A percentile compares a stretch with the other conserved stretches of the same genome.
Evolutionary conservation across 768 basidiomycete genomes (phyloP).

Genomic region (Suillus americanus): DNA sequence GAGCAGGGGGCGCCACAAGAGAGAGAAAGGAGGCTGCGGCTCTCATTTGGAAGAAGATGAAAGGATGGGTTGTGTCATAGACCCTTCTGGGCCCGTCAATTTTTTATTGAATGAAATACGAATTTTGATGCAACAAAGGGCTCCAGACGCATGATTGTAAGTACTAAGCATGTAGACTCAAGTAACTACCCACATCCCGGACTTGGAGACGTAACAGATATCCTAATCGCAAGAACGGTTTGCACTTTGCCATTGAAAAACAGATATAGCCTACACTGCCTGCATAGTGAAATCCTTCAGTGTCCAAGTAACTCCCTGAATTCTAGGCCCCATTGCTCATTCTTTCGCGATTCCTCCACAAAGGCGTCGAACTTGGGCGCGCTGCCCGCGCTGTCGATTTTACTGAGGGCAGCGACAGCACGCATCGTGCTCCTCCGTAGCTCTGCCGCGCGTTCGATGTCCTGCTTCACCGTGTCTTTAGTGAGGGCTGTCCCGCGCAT

Average conservation of each 20-base stretch:
- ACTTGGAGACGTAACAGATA: neutral
- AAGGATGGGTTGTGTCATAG: slow-evolving; percentile 17
- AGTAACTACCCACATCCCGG: neutral
- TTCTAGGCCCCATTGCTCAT: slow-evolving; percentile 64
- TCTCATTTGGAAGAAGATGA: slow-evolving; percentile 30
- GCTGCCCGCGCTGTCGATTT: slow-evolving; percentile 58
- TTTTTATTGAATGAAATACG: neutral
- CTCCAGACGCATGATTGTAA: neutral
- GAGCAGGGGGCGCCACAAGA: slow-evolving; percentile 58
- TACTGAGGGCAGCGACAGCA: slow-evolving; percentile 84
- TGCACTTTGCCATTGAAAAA: neutral
- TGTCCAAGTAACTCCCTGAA: slow-evolving; percentile 40
- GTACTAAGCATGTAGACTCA: neutral
- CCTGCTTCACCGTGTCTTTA: slow-evolving; percentile 96
- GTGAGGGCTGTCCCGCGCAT: slow-evolving; percentile 88
- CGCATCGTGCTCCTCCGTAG: slow-evolving; percentile 88
- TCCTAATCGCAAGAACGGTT: neutral
- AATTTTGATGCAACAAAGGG: neutral
- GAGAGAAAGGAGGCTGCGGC: slow-evolving; percentile 31
- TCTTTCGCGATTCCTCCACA: slow-evolving; percentile 72
- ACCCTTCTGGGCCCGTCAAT: neutral
- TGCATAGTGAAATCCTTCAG: slow-evolving; percentile 12
- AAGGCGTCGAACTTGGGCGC: slow-evolving; percentile 77
- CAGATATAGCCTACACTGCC: neutral
- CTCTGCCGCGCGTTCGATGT: slow-evolving; percentile 84